A percentile compares a stretch with the other conserved stretches of the same genome.
phyloP scores from a whole-genome alignment of 1,139 yeast species.

The Debaryomycetaceae sp. region DNA sequence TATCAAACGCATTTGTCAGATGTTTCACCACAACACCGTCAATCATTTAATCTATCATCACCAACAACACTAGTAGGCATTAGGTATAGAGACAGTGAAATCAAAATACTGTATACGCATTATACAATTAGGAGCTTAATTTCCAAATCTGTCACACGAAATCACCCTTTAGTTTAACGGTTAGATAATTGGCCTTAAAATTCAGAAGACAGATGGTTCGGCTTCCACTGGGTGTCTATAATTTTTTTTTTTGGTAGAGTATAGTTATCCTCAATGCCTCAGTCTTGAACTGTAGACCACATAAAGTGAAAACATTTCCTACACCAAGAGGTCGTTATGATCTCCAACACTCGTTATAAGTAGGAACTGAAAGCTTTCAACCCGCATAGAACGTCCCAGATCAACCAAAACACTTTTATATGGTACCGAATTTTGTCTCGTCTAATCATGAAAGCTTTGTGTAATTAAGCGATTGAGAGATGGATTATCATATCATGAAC shows the following conservation, averaged over 20 bases:
- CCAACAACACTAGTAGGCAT: no score
- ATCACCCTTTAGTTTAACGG: no score
- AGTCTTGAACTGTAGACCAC: no score
- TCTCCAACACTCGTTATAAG: not conserved
- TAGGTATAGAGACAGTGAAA: no score
- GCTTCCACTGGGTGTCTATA: conserved; percentile 30
- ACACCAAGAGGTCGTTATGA: not conserved
- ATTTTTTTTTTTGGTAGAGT: not conserved
- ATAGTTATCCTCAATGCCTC: no score
- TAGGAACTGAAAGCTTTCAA: not conserved
- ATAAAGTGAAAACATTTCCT: no score
- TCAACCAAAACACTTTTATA: no score
- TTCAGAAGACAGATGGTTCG: conserved; percentile 34
- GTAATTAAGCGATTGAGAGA: not conserved
- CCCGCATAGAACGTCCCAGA: not conserved
- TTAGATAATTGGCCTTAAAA: conserved; percentile 1
- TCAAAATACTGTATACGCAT: no score
- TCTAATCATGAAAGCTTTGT: not conserved
- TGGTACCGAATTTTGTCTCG: not conserved
- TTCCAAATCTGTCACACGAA: no score
- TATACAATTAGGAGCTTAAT: no score
- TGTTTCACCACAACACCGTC: not conserved
- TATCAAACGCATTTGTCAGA: not conserved
- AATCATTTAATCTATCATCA: not conserved
- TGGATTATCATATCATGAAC: not conserved